These are phyloP conservation scores for Clavispora phyllophila DNA, from an alignment of 805 yeast genomes.

Conservation along the genomic window DNA sequence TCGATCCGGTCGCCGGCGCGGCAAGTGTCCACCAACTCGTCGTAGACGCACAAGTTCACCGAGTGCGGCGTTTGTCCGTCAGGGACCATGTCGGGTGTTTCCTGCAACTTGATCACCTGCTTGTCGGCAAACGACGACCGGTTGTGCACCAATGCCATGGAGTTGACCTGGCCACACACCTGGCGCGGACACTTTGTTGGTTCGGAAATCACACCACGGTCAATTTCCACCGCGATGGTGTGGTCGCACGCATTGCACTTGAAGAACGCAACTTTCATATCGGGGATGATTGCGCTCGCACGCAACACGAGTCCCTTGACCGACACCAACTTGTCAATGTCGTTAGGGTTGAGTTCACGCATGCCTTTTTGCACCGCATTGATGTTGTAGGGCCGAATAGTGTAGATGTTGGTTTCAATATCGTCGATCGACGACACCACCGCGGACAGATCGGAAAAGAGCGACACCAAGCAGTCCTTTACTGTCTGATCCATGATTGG, in stretches of 20 bases:
- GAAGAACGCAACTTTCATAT: slow-evolving; percentile 96
- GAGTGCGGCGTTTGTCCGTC: slow-evolving; percentile 99
- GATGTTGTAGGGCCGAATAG: slow-evolving; percentile 85
- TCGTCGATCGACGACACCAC: slow-evolving; percentile 45
- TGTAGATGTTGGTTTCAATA: slow-evolving; percentile 76
- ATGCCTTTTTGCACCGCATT: slow-evolving; percentile 65
- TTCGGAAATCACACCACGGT: slow-evolving; percentile 90
- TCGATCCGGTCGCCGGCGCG: slow-evolving; percentile 96
- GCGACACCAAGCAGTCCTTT: slow-evolving; percentile 79
- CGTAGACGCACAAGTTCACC: slow-evolving; percentile 88
- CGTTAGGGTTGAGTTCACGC: slow-evolving; percentile 91
- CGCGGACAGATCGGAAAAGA: slow-evolving; percentile 28
- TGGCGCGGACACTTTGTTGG: slow-evolving; percentile 91
- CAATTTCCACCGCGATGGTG: slow-evolving; percentile 85
- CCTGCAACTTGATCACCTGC: slow-evolving; percentile 90
- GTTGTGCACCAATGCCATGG: slow-evolving; percentile 89
- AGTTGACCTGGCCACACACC: slow-evolving; percentile 73
- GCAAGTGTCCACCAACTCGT: slow-evolving; percentile 89
- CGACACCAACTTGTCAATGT: slow-evolving; percentile 87
- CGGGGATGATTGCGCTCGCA: slow-evolving; percentile 89
- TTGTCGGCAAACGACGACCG: slow-evolving; percentile 92
- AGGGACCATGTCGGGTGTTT: slow-evolving; percentile 93
- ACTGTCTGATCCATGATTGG: slow-evolving; percentile 97
- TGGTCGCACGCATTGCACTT: slow-evolving; percentile 94
- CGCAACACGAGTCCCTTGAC: slow-evolving; percentile 88